Evolutionary conservation across 192 early-diverging fungal species (phyloP).

Genomic region (Podila minutissima): DNA sequence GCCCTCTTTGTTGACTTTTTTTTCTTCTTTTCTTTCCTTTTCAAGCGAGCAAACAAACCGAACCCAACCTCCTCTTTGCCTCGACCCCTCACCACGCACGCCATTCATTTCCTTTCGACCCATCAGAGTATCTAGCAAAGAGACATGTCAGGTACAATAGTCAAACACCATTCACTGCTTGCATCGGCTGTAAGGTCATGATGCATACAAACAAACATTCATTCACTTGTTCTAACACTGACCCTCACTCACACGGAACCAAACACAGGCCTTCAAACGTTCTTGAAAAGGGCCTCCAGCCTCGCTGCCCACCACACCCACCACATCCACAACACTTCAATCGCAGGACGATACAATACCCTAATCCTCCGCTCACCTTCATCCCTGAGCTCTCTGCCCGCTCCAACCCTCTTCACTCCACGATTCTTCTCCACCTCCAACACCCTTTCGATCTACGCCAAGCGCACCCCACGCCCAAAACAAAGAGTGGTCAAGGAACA

Average conservation of each 20-base stretch:
- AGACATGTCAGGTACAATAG: background rate
- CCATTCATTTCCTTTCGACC: background rate
- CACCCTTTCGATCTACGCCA: conserved; percentile 9
- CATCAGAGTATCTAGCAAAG: background rate
- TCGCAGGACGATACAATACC: background rate
- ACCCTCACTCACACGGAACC: background rate
- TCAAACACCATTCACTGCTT: no score
- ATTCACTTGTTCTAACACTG: no score
- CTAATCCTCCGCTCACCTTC: background rate
- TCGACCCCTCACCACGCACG: background rate
- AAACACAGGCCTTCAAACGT: background rate
- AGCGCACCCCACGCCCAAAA: conserved; percentile 37
- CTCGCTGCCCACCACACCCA: background rate
- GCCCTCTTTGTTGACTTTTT: background rate
- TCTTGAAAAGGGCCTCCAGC: background rate
- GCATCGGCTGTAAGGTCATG: no score
- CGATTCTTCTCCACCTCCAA: conserved; percentile 22
- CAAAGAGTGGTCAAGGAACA: conserved; percentile 41
- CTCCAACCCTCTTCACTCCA: background rate
- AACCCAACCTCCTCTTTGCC: background rate
- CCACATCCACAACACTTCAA: background rate
- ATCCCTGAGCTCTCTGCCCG: background rate
- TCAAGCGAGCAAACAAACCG: background rate
- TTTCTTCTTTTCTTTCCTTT: background rate
- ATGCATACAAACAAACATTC: no score